Evolutionary conservation across 768 basidiomycete genomes (phyloP).

Genomic region (Tylopilus sp.): DNA sequence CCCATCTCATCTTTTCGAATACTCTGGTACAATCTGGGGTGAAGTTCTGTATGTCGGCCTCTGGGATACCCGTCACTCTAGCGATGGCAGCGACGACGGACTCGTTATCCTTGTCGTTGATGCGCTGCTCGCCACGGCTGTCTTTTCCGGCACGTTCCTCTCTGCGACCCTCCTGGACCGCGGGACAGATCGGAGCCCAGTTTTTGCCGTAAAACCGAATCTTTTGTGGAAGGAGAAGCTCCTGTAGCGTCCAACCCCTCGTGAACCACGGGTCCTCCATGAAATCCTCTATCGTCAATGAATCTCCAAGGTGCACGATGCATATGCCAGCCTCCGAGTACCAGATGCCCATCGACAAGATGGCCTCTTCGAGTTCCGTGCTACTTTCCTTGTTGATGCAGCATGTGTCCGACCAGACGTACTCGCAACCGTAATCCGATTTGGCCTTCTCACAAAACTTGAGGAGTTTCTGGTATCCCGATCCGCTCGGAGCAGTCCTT

Average conservation of each 20-base stretch:
- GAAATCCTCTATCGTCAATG: slow-evolving; percentile 20
- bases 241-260: slow-evolving; percentile 22
- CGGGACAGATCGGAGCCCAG: slow-evolving; percentile 23
- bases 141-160: slow-evolving; percentile 11
- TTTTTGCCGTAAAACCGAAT: slow-evolving; percentile 24
- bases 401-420: slow-evolving; percentile 29
- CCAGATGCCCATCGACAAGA: slow-evolving; percentile 24
- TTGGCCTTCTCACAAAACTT: slow-evolving; percentile 28
- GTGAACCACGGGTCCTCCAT: slow-evolving; percentile 23
- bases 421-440: slow-evolving; percentile 22
- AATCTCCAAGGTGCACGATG: slow-evolving; percentile 24
- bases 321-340: slow-evolving; percentile 23
- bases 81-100: slow-evolving; percentile 12
- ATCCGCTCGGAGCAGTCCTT: slow-evolving; percentile 13
- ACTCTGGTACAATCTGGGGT: slow-evolving; percentile 16
- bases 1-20: slow-evolving; percentile 26
- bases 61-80: slow-evolving; percentile 20
- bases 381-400: slow-evolving; percentile 28
- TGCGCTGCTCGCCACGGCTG: slow-evolving; percentile 10
- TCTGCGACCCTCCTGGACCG: slow-evolving; percentile 10
- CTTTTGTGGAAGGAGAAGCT: slow-evolving; percentile 22
- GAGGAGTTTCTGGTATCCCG: slow-evolving; percentile 25
- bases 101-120: slow-evolving; percentile 24
- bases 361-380: slow-evolving; percentile 27
- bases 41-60: slow-evolving; percentile 21